A percentile compares a stretch with the other conserved stretches of the same genome.
These are phyloP conservation scores for Corymbia calophylla DNA, from an alignment of 441 rosid genomes.

Conservation along the genomic window DNA sequence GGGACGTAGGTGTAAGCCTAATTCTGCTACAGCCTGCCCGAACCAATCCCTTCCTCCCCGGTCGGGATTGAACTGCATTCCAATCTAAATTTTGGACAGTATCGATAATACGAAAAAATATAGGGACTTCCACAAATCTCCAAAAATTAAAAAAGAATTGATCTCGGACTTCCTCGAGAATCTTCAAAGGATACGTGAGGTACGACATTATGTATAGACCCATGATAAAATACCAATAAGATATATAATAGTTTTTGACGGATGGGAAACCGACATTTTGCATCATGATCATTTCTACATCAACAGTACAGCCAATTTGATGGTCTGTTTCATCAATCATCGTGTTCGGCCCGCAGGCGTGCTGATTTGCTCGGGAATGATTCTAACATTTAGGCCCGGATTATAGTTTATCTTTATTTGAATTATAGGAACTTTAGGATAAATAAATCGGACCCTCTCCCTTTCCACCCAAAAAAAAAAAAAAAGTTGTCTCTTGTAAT, in stretches of 20 bases:
- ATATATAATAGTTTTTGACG: background rate
- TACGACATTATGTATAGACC: background rate
- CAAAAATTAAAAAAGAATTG: background rate
- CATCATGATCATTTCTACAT: background rate
- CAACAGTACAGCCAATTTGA: background rate
- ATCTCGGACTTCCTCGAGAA: background rate
- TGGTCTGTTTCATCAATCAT: background rate
- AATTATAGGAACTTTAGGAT: background rate
- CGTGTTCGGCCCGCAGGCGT: background rate
- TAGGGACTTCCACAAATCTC: background rate
- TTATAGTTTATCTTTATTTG: background rate
- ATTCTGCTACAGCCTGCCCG: background rate
- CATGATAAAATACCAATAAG: rapidly evolving
- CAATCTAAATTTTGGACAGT: background rate
- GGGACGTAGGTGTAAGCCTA: background rate
- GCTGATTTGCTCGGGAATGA: background rate
- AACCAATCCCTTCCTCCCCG: too few species aligned
- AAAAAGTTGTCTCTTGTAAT: background rate
- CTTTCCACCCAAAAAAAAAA: too few species aligned
- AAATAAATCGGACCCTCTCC: background rate
- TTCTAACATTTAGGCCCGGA: background rate
- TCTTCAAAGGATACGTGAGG: background rate
- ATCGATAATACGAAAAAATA: background rate
- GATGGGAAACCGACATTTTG: background rate
- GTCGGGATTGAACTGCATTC: background rate